Conservation (phyloP, 371 early-diverging fungal genomes). For the Apophysomyces trapeziformis region DNA sequence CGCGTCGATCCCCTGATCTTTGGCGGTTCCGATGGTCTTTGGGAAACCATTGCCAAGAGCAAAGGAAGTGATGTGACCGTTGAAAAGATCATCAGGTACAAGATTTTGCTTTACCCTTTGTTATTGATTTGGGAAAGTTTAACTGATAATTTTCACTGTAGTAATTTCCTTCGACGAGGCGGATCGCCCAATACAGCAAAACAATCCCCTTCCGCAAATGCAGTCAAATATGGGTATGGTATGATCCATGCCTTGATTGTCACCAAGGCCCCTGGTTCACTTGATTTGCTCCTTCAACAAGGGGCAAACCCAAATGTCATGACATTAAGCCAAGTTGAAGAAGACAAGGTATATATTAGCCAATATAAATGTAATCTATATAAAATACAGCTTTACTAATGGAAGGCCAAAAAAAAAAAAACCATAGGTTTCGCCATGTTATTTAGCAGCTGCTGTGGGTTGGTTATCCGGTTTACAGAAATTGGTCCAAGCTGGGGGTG, state of each 20-base stretch:
- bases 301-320: slow-evolving; percentile 54
- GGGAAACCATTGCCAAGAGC: slow-evolving; percentile 48
- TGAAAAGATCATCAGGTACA: slow-evolving; percentile 51
- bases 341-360: slow-evolving; percentile 31
- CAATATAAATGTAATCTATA: background rate
- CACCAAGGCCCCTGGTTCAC: slow-evolving; percentile 29
- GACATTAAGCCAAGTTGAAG: slow-evolving; percentile 40
- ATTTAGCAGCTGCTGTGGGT: slow-evolving; percentile 51
- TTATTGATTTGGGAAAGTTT: background rate
- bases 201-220: slow-evolving; percentile 35
- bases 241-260: slow-evolving; percentile 48
- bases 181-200: slow-evolving; percentile 59
- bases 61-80: slow-evolving; percentile 39
- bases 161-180: slow-evolving; percentile 50
- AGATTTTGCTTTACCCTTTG: background rate
- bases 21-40: slow-evolving; percentile 52
- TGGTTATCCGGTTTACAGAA: slow-evolving; percentile 49
- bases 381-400: background rate
- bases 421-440: slow-evolving; percentile 40
- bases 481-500: slow-evolving; percentile 45
- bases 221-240: slow-evolving; percentile 49
- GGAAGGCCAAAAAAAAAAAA: background rate
- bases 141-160: slow-evolving; percentile 3
- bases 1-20: slow-evolving; percentile 47
- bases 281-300: slow-evolving; percentile 43